phyloP scores from a whole-genome alignment of 768 basidiomycete species.

The Tricholoma saponaceum region DNA sequence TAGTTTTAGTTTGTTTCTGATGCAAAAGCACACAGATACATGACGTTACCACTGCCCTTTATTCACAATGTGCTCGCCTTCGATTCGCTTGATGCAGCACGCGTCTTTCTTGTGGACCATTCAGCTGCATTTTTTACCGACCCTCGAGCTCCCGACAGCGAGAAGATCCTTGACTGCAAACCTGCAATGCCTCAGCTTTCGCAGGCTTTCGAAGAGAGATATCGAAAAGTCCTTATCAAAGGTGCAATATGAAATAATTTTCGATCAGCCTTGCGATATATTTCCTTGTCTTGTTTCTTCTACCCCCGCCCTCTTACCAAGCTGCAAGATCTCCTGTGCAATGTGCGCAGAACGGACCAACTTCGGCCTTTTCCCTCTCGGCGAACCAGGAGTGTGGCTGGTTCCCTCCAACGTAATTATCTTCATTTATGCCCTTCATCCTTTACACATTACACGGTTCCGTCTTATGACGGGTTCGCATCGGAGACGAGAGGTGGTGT shows the following conservation, averaged over 20 bases:
- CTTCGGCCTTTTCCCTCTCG: neutral
- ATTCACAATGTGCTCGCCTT: constrained; percentile 83
- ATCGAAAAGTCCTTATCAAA: constrained; percentile 84
- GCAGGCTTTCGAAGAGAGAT: constrained; percentile 73
- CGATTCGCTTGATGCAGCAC: constrained; percentile 57
- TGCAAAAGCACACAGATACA: constrained; percentile 56
- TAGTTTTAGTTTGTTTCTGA: neutral
- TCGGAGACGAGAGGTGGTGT: neutral
- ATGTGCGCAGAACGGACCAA: neutral
- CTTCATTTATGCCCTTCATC: neutral
- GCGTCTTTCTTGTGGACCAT: constrained; percentile 69
- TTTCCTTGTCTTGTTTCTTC: constrained; percentile 16
- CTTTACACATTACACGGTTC: neutral
- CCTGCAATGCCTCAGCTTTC: constrained; percentile 50
- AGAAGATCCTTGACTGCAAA: constrained; percentile 74
- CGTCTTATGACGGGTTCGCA: neutral
- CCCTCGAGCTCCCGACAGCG: constrained; percentile 53
- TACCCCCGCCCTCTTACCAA: constrained; percentile 6
- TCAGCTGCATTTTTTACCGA: constrained; percentile 64
- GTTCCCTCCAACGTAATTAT: neutral
- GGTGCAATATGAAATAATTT: constrained; percentile 70
- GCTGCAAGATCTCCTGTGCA: neutral
- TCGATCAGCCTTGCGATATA: constrained; percentile 10
- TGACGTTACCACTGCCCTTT: constrained; percentile 70
- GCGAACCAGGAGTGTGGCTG: neutral